Conservation (phyloP, 2,329 filamentous ascomycete species). For the Monilinia vaccinii-corymbosi region DNA sequence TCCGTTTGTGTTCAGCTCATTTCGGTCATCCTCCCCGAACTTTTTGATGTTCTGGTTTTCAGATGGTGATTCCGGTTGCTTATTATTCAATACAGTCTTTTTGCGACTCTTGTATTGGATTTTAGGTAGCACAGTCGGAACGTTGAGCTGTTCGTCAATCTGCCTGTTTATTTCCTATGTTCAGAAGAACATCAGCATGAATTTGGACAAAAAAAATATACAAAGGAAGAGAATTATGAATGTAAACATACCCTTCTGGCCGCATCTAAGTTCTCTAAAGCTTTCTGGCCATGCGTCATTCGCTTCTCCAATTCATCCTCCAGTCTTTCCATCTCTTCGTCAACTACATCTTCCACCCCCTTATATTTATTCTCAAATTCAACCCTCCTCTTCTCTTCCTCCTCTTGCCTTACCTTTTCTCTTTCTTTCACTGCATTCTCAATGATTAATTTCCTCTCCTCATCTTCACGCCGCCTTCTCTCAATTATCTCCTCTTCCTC, state of each 20-base stretch:
- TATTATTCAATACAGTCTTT: constrained; percentile 10
- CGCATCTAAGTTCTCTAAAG: constrained; percentile 21
- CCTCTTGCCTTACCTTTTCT: constrained; percentile 14
- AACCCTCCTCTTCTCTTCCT: constrained; percentile 16
- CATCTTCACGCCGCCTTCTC: constrained; percentile 16
- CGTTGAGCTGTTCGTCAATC: constrained; percentile 23
- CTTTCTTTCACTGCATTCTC: constrained; percentile 9
- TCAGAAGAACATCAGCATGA: background rate
- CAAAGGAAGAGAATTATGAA: background rate
- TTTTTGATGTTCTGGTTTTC: background rate
- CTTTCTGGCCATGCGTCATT: constrained; percentile 20
- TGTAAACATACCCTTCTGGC: constrained; percentile 17
- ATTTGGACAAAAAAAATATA: background rate
- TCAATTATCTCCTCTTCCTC: constrained; percentile 20
- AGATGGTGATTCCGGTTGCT: background rate
- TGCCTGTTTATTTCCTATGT: constrained; percentile 23
- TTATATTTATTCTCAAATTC: constrained; percentile 18
- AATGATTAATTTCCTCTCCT: constrained; percentile 14
- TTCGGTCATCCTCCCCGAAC: background rate
- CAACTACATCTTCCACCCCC: constrained; percentile 16
- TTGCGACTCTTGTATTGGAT: constrained; percentile 20
- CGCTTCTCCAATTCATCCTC: constrained; percentile 25
- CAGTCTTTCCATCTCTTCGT: constrained; percentile 21
- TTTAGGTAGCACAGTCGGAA: constrained; percentile 20
- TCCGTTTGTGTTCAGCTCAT: background rate